Percentiles rank a stretch among this genome's conserved stretches.
Conservation (phyloP, 805 yeast species). For the Cyberlindnera bimundalis region DNA sequence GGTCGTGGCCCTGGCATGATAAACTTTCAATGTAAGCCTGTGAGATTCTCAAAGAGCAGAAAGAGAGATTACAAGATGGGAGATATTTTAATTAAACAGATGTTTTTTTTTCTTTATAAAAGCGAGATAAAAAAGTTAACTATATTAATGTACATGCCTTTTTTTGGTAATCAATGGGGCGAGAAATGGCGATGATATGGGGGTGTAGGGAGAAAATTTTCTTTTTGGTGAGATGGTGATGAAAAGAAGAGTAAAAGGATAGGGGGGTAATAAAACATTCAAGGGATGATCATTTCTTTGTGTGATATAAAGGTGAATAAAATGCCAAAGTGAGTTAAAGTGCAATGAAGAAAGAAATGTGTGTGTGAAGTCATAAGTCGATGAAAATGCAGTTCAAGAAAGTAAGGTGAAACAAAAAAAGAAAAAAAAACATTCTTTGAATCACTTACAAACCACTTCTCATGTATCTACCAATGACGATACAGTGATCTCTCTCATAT, state of each 20-base stretch:
- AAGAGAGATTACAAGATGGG: no score
- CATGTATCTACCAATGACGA: constrained; percentile 94
- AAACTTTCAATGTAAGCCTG: no score
- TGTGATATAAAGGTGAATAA: neutral
- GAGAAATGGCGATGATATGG: neutral
- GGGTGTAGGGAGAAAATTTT: neutral
- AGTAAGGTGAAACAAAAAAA: neutral
- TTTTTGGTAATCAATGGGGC: no score
- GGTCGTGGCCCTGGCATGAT: no score
- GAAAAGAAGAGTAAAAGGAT: neutral
- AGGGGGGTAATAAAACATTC: constrained; percentile 11
- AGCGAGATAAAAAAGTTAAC: neutral
- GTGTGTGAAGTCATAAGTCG: neutral
- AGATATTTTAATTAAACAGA: neutral
- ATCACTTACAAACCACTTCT: constrained; percentile 65
- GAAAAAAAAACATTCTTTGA: neutral
- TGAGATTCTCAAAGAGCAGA: no score
- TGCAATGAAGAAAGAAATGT: neutral
- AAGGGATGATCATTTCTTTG: constrained; percentile 6
- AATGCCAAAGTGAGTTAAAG: constrained; percentile 4
- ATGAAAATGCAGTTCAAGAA: neutral
- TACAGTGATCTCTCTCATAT: constrained; percentile 99
- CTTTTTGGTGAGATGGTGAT: neutral
- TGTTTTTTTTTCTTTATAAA: constrained; percentile 1
- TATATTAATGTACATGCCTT: constrained; percentile 12